Conservation (phyloP, 345 rosid genomes). For the Pistacia vera region DNA sequence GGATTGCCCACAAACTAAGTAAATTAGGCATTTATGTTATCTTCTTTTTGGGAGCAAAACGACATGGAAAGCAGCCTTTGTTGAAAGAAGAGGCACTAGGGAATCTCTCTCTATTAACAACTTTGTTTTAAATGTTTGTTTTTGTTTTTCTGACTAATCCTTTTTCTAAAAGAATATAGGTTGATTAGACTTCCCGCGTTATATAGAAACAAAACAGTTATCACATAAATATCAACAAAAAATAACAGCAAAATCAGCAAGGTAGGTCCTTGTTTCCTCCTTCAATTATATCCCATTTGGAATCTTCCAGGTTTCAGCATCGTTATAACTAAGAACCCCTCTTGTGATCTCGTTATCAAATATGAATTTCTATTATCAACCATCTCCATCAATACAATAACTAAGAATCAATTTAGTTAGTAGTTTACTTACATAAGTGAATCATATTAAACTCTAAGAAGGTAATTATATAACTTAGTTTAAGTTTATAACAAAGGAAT, state of each 20-base stretch:
- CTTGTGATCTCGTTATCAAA: not conserved
- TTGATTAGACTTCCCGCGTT: not conserved
- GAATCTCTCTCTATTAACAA: conserved; percentile 6
- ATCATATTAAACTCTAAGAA: not conserved
- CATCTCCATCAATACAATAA: not conserved
- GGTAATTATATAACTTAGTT: too few species aligned
- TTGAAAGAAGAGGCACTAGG: conserved; percentile 23
- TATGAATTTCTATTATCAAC: not conserved
- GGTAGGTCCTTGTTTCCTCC: conserved; percentile 10
- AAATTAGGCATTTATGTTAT: conserved; percentile 15
- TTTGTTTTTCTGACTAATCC: conserved; percentile 10
- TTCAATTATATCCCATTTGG: not conserved
- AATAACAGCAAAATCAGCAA: not conserved
- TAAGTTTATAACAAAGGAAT: too few species aligned
- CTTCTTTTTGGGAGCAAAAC: conserved; percentile 21
- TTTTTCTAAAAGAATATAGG: conserved; percentile 20
- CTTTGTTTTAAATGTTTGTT: not conserved
- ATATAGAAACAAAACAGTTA: conserved; percentile 11
- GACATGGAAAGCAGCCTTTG: conserved; percentile 39
- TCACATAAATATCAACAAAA: not conserved
- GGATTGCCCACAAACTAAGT: not conserved
- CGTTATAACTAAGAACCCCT: not conserved
- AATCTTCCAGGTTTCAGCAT: conserved; percentile 5
- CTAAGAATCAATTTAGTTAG: not conserved
- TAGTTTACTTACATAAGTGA: not conserved